Evolutionary conservation across 75 land plant genomes (phyloP), one percentile per base, ranked within the genome.

Genomic region (Larix kaempferi): DNA sequence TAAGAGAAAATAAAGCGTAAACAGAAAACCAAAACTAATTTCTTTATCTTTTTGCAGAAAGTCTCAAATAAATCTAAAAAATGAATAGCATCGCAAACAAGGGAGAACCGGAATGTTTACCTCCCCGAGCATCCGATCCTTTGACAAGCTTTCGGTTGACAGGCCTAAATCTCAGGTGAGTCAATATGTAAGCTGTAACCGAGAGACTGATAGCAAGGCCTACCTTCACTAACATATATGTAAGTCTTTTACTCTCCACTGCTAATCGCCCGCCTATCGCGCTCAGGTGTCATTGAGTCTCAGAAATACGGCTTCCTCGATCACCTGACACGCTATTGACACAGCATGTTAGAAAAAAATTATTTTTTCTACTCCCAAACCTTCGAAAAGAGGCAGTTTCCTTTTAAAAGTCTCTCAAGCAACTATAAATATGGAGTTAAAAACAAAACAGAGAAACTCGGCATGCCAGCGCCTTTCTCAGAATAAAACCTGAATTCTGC

Each of bases 181-280:
- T 73, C 71, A 63, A 84, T 37, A 89, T 67, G 56, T 82, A 79
- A 2, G 87, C 91, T 57, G 89, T 89, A 74, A 91, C 74, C 15
- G 93, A 89, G 25, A 91, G 41, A 63, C 81, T 89, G 6, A 89
- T 10, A 69, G 84, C 91, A n/a, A 89, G 77, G 5, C 89, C 89
- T 65, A 89, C 25, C 78, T 83, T 85, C 59, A 89, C 23, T 5
- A 86, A 49, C 75, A 74, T 74, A 74, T 69, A 69, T 41, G 49
- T 21, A 72, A 25, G 22, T 5, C 25, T 14, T 74, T 21, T 74
- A 56, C 13, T 52, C 44, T 25, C 75, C 44, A 26, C 16, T 35
- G 19, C 35, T 10, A 49, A 49, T 49, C 54, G 11, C 54, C 54
- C 54, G 54, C 54, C 54, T 10, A 10, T 10, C 54, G 54, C 54